These are phyloP conservation scores for Tieghemiomyces parasiticus DNA, from an alignment of 192 early-diverging fungal species.

Conservation along the genomic window DNA sequence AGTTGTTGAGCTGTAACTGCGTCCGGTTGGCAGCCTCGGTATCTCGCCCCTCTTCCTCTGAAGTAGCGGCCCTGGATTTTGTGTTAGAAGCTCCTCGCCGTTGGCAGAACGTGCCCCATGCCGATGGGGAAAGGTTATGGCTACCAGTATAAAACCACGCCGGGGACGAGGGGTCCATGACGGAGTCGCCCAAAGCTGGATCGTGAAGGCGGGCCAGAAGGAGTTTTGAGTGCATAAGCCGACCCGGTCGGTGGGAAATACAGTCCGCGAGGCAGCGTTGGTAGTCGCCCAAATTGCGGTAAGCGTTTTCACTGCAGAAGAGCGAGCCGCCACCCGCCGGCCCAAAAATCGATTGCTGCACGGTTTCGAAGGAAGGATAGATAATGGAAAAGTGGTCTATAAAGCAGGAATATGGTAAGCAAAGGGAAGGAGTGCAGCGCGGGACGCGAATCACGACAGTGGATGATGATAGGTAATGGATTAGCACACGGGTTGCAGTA, in stretches of 20 bases:
- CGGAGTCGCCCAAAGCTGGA: not conserved
- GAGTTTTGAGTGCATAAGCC: conserved; percentile 7
- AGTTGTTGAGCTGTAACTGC: conserved; percentile 1
- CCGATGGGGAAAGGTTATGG: conserved; percentile 9
- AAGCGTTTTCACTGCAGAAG: conserved; percentile 1
- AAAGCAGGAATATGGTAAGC: too few relatives aligned
- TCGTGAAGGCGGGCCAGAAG: not conserved
- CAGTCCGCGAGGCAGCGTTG: not conserved
- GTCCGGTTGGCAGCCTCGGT: too few relatives aligned
- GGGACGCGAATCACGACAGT: too few relatives aligned
- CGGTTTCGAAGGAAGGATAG: conserved; percentile 6
- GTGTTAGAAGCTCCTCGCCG: not conserved
- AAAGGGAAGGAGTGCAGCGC: too few relatives aligned
- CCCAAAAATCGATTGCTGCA: not conserved
- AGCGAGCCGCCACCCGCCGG: not conserved
- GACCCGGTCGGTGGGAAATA: conserved; percentile 1
- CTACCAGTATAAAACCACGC: conserved; percentile 11
- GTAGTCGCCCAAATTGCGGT: not conserved
- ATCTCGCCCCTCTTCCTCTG: not conserved
- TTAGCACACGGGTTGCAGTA: too few relatives aligned
- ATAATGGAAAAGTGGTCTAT: not conserved
- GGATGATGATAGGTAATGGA: too few relatives aligned
- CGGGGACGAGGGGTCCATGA: not conserved
- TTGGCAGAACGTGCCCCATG: conserved; percentile 3
- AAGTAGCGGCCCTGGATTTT: not conserved